Conservation (phyloP, 306 rosid species). For the Begonia masoniana region DNA sequence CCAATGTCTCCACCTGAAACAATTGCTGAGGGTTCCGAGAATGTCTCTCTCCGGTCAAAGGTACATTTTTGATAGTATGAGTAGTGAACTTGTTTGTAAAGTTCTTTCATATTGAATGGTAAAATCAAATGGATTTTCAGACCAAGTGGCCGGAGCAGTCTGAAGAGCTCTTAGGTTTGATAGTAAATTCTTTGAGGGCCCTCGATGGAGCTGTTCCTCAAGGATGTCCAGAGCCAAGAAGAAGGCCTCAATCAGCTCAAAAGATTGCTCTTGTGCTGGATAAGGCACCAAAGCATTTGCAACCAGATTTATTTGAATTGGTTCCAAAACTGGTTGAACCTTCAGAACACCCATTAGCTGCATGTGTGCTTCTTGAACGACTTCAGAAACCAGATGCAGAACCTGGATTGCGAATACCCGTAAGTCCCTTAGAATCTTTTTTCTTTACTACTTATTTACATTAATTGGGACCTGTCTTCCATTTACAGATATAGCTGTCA, state of each 20-base stretch:
- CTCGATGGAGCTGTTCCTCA: slow-evolving; percentile 92
- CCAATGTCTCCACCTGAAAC: slow-evolving; percentile 78
- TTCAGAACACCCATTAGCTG: slow-evolving; percentile 92
- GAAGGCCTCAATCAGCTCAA: slow-evolving; percentile 91
- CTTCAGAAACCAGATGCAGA: slow-evolving; percentile 92
- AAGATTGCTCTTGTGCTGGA: slow-evolving; percentile 89
- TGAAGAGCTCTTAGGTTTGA: slow-evolving; percentile 96
- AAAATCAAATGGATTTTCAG: slow-evolving; percentile 29
- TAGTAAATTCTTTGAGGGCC: slow-evolving; percentile 89
- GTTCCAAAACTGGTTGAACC: slow-evolving; percentile 96
- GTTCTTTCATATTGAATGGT: slow-evolving; percentile 16
- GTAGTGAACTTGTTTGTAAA: slow-evolving; percentile 15
- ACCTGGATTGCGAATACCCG: slow-evolving; percentile 72
- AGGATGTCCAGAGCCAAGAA: slow-evolving; percentile 95
- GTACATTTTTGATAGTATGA: slow-evolving; percentile 25
- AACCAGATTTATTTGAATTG: slow-evolving; percentile 73
- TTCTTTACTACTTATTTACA: slow-evolving; percentile 12
- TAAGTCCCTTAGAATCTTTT: slow-evolving; percentile 30
- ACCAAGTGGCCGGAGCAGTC: slow-evolving; percentile 99
- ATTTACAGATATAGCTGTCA: too few relatives aligned
- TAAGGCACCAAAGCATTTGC: slow-evolving; percentile 94
- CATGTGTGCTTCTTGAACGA: slow-evolving; percentile 78
- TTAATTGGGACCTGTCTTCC: slow-evolving; percentile 1
- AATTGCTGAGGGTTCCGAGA: slow-evolving; percentile 54
- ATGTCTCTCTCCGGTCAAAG: slow-evolving; percentile 57